Evolutionary conservation across 176 grass and related monocot genomes (phyloP), one percentile per base, ranked within the genome.

Genomic region (Zea luxurians): DNA sequence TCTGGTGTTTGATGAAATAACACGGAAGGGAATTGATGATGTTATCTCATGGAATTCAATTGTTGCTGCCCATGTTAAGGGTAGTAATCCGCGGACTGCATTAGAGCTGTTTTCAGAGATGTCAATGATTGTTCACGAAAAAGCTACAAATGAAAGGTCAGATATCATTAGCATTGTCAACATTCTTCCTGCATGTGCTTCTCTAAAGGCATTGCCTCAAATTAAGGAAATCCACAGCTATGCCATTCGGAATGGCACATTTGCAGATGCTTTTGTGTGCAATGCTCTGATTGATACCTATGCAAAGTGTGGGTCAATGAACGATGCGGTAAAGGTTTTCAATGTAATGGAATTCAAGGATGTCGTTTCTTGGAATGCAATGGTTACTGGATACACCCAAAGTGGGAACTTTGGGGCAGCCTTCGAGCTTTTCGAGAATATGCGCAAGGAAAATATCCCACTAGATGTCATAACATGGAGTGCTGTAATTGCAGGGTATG

Each of bases 41-140:
- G 83, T 91, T 41, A 92, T 88, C 38, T 93, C 93, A 66, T 97
- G 93, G 93, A 97, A 97, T 58, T 97, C 93, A 74, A 78, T 97
- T 61, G 64, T 93, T 80, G 77, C 88, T 54, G 88, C 88, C 16
- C 79, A 93, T 90, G 85, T 88, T 42, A 97, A 89, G 66, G 71
- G 79, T 21, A 73, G 63, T 46, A 84, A 82, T 67, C 83, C 83
- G 4, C 38, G 50, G 74, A 69, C 74, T 65, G 93, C 93, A 12
- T 74, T 93, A 78, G 66, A 83, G 58, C 38, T 93, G 47, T 97
- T 93, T 78, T 84, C 88, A 52, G 77, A 86, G 61, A 93, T 97
- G 90, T 35, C 78, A 80, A 16, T 9, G 11, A 78, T 86, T 83
- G 82, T 73, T 65, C 78, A 83, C 36, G 66, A 86, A 60, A 88